Evolutionary conservation across 805 yeast genomes (phyloP), one percentile per base, ranked within the genome.

Genomic region (Candida railenensis): DNA sequence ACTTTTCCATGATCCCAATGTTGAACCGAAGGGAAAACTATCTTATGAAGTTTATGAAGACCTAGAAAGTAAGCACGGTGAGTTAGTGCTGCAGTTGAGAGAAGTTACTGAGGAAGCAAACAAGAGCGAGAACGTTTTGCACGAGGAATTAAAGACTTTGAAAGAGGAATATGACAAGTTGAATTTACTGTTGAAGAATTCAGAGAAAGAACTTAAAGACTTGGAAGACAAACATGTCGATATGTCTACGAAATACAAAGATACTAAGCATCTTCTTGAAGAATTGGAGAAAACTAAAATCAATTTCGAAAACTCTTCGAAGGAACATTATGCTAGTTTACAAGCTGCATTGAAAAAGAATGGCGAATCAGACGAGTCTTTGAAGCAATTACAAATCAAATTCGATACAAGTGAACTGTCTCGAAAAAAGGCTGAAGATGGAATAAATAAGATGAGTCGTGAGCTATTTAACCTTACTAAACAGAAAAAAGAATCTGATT

Each of bases 371-470:
- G 61, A 53, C 4, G 72, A 62, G 11, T 43, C 59, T 0, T 40
- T 64, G 15, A 64, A 62, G 28, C 56, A 58, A 15, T 52, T 76
- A 15, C 62, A 63, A 36, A 48, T 49, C 2, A 71, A 71, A 48
- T 53, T 75, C 14, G 58, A 58, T 3, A 48, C 58, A 1, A 46
- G 67, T 5, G 73, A 67, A 38, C 62, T 61, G 7, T 77, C 75
- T 11, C 85, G 81, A 54, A 73, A 73, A 21, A 83, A 78, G 52
- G 87, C 92, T 1, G 97, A 91, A 56, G 84, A 81, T 48, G 97
- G 96, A 3, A 84, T 91, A 43, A 90, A 90, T 59, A 90, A 89
- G 54, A 87, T 91, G 96, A 86, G 85, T 45, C 72, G 92, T 34
- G 98, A 91, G 52, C 68, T 91, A 25, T 79, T 89, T 62, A 77